Evolutionary conservation across 805 yeast genomes (phyloP), one percentile per base, ranked within the genome.

Genomic region (Scheffersomyces stipitis): DNA sequence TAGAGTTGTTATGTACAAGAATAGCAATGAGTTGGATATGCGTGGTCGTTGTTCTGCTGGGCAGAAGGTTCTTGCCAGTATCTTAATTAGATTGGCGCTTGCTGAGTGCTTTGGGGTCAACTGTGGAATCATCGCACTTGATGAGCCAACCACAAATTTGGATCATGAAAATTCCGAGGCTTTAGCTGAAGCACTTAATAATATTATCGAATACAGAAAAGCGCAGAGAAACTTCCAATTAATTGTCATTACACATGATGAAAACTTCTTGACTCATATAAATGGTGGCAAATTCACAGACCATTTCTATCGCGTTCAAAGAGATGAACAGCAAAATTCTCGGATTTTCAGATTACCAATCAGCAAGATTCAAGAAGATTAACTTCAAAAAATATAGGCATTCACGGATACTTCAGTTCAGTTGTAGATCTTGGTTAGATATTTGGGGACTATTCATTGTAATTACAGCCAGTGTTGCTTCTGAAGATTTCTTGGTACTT

Each of bases 11-110:
- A 93, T 93, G 99, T 81, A 81, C 41, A 93, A 93, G 57, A 87
- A 85, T 52, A 91, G 86, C 41, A 85, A 82, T 1, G 98, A 93
- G 58, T 66, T 93, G 32, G 99, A 93, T 56, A 93, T 93, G 99
- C 76, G 99, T 44, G 99, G 99, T 0, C 68, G 99, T 40, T 93
- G 99, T 58, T 87, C 96, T 1, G 98, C 99, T 0, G 99, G 99
- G 0, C 99, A 93, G 60, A 87, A 89, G 52, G 97, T 93, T 4
- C 63, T 93, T 31, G 96, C 98, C 0, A 83, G 95, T 27, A 90
- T 93, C 32, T 80, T 93, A 22, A 91, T 93, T 38, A 72, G 99
- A 37, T 64, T 93, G 38, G 96, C 97, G 0, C 67, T 93, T 32
- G 93, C 98, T 1, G 98, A 93, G 60, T 87, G 97, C 52, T 91